Evolutionary conservation across 768 basidiomycete species (phyloP).

Genomic region (Auricularia sp.): DNA sequence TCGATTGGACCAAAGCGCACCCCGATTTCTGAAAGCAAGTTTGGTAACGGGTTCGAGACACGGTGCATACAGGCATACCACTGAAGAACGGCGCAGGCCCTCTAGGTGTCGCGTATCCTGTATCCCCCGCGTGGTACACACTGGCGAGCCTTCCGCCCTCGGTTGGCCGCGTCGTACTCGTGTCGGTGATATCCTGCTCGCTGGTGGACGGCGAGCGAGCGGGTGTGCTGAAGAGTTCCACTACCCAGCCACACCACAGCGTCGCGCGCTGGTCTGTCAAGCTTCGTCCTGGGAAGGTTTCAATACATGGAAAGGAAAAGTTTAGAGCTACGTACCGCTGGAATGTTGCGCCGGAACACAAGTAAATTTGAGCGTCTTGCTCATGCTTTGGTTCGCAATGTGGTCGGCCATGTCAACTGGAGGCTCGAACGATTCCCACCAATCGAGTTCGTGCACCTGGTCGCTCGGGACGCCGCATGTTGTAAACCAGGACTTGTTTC

Average conservation of each 20-base stretch:
- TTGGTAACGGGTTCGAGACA: background rate
- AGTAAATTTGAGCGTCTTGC: slow-evolving; percentile 20
- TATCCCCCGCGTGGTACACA: slow-evolving; percentile 26
- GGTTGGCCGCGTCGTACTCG: background rate
- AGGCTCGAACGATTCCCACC: background rate
- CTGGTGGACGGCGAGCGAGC: slow-evolving; percentile 10
- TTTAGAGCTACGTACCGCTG: slow-evolving; percentile 22
- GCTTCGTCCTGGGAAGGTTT: slow-evolving; percentile 22
- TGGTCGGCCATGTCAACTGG: slow-evolving; percentile 1
- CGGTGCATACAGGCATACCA: slow-evolving; percentile 12
- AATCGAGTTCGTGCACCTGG: slow-evolving; percentile 6
- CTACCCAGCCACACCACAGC: slow-evolving; percentile 34
- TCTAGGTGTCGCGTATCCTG: slow-evolving; percentile 26
- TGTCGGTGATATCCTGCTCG: slow-evolving; percentile 10
- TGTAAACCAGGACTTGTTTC: slow-evolving; percentile 22
- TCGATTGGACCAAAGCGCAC: slow-evolving; percentile 30
- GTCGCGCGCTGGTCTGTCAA: slow-evolving; percentile 25
- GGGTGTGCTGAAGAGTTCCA: slow-evolving; percentile 14
- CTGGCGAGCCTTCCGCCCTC: background rate
- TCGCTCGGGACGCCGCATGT: slow-evolving; percentile 21
- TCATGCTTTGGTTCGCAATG: background rate
- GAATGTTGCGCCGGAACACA: slow-evolving; percentile 35
- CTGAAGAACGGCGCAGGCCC: slow-evolving; percentile 30
- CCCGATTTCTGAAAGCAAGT: slow-evolving; percentile 26
- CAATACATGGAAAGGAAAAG: background rate